Conservation (phyloP, 164 flowering plant genomes). For the Vitis labrusca region DNA sequence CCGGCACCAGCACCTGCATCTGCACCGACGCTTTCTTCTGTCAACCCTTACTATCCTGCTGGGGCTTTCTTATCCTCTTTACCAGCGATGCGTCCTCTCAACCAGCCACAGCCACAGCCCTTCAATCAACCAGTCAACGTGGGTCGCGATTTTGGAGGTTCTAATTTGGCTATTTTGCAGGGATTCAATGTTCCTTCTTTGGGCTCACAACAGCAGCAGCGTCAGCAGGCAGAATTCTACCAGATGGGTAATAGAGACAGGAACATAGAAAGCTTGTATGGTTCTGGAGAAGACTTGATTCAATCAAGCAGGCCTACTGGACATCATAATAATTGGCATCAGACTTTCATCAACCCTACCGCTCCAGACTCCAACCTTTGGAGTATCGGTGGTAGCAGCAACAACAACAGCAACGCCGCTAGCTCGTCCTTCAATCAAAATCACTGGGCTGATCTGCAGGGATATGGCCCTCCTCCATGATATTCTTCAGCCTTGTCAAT, state of each 20-base stretch:
- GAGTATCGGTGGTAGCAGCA: constrained; percentile 7
- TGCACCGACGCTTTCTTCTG: not conserved
- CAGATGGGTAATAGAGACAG: constrained; percentile 17
- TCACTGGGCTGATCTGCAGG: constrained; percentile 36
- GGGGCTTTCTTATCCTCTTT: constrained; percentile 37
- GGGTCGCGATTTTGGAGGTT: constrained; percentile 17
- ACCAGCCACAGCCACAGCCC: not conserved
- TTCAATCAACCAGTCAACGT: constrained; percentile 21
- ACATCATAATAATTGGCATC: constrained; percentile 20
- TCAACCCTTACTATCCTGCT: constrained; percentile 18
- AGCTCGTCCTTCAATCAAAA: constrained; percentile 21
- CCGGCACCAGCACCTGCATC: not conserved
- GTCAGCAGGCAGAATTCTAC: constrained; percentile 14
- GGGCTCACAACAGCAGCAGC: constrained; percentile 12
- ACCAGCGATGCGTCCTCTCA: constrained; percentile 26
- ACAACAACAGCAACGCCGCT: not conserved
- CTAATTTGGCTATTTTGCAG: constrained; percentile 31
- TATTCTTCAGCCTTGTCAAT: constrained; percentile 9
- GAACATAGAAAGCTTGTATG: not conserved
- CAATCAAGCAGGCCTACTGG: constrained; percentile 15
- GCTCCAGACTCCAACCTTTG: constrained; percentile 8
- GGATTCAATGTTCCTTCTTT: constrained; percentile 26
- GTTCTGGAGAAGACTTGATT: constrained; percentile 12
- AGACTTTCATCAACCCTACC: constrained; percentile 15
- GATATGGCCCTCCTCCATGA: constrained; percentile 29